A percentile compares a stretch with the other conserved stretches of the same genome.
phyloP scores from a whole-genome alignment of 176 grass and related monocot species.

The Triticum monococcum region DNA sequence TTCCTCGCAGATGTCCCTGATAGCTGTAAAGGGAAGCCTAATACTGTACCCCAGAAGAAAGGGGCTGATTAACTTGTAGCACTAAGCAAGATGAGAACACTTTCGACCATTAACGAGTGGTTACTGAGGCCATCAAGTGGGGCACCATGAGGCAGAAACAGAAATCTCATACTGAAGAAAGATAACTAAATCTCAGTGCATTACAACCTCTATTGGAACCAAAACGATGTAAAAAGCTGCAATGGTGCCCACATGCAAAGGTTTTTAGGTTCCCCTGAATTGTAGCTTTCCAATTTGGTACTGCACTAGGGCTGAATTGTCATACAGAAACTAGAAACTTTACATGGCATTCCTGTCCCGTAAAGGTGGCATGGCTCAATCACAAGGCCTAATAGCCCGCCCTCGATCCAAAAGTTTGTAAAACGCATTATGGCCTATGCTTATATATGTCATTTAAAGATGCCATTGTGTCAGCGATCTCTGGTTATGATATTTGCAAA shows the following conservation, averaged over 20 bases:
- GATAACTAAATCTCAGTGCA: constrained; percentile 15
- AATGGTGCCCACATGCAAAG: neutral
- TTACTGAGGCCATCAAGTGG: constrained; percentile 39
- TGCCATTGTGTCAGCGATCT: too few species aligned
- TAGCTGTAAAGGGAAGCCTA: too few species aligned
- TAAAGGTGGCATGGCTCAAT: too few species aligned
- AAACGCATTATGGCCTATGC: too few species aligned
- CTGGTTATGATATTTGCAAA: too few species aligned
- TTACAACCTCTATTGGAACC: constrained; percentile 6
- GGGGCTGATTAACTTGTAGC: too few species aligned
- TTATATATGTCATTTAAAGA: too few species aligned
- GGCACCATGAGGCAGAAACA: constrained; percentile 31
- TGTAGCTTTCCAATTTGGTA: constrained; percentile 8
- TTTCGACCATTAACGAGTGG: constrained; percentile 35
- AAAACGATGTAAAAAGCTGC: constrained; percentile 21
- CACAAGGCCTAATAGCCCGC: too few species aligned
- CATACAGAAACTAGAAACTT: neutral
- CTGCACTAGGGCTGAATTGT: neutral
- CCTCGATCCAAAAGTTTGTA: too few species aligned
- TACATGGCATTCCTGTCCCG: too few species aligned
- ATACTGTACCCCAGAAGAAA: too few species aligned
- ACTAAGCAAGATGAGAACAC: constrained; percentile 9
- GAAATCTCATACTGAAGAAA: constrained; percentile 27
- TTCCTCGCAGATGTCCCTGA: too few species aligned
- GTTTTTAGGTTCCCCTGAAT: constrained; percentile 1